A percentile compares a stretch with the other conserved stretches of the same genome.
phyloP scores from a whole-genome alignment of 139 green algal genomes.

The Volvox reticuliferus region DNA sequence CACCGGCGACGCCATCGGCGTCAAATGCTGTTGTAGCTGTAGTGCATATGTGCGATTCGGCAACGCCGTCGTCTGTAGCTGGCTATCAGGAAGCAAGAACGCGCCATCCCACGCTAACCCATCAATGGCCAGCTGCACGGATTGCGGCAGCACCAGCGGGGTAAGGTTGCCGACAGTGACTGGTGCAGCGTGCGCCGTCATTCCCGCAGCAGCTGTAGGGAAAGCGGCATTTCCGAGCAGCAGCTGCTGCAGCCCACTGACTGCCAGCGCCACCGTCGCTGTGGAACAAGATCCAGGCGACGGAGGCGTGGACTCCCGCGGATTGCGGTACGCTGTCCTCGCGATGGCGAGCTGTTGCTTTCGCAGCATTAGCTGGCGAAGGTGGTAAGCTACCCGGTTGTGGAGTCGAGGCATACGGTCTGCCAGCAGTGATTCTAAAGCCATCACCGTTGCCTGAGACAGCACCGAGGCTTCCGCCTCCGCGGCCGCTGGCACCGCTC shows the following conservation, averaged over 20 bases:
- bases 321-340: not conserved
- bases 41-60: not conserved
- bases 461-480: not conserved
- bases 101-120: not conserved
- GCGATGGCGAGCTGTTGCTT: not conserved
- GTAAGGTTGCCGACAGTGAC: not conserved
- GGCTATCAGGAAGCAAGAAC: conserved; percentile 20
- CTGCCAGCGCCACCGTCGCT: not conserved
- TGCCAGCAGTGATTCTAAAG: not conserved
- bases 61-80: not conserved
- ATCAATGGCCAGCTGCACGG: conserved; percentile 14
- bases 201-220: not conserved
- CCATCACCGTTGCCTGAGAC: not conserved
- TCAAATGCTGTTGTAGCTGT: not conserved
- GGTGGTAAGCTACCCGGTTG: not conserved
- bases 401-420: not conserved
- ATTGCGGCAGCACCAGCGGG: not conserved
- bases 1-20: not conserved
- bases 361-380: not conserved
- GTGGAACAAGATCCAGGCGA: not conserved
- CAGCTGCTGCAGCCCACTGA: not conserved
- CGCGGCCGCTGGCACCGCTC: not conserved
- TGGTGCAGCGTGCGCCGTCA: not conserved
- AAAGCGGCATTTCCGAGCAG: not conserved
- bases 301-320: not conserved